A percentile compares a stretch with the other conserved stretches of the same genome.
phyloP scores from a whole-genome alignment of 345 rosid genomes.

The Populus pruinosa region DNA sequence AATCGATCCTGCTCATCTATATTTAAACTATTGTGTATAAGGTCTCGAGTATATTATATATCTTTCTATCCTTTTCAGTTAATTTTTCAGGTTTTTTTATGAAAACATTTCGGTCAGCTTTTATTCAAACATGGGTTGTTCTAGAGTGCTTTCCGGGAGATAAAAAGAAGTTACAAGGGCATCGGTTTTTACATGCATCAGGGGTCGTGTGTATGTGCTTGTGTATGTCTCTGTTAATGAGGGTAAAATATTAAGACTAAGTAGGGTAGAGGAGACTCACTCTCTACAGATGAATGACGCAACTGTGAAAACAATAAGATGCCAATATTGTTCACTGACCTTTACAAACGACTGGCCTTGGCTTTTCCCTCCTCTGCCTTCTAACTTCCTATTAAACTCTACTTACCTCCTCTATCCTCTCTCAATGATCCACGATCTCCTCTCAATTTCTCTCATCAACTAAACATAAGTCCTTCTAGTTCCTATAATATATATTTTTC shows the following conservation, averaged over 20 bases:
- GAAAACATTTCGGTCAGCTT: too few relatives aligned
- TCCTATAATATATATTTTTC: not conserved
- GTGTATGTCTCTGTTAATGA: not conserved
- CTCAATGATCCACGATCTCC: not conserved
- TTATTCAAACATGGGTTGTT: not conserved
- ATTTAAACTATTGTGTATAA: not conserved
- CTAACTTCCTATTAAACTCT: not conserved
- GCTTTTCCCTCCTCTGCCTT: slow-evolving; percentile 5
- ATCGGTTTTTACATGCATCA: too few relatives aligned
- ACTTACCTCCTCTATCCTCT: not conserved
- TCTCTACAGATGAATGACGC: slow-evolving; percentile 20
- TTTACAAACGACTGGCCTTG: not conserved
- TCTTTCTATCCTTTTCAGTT: too few relatives aligned
- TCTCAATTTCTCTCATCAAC: not conserved
- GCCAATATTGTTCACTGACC: not conserved
- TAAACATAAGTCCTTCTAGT: not conserved
- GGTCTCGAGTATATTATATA: too few relatives aligned
- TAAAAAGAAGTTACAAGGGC: too few relatives aligned
- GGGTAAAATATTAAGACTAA: not conserved
- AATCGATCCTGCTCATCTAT: not conserved
- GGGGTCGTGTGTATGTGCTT: too few relatives aligned
- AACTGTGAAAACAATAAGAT: slow-evolving; percentile 14
- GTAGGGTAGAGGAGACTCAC: not conserved
- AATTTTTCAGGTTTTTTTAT: too few relatives aligned
- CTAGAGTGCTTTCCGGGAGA: not conserved